Evolutionary conservation across 2,329 filamentous ascomycete genomes (phyloP).

Genomic region (Fusarium equiseti): DNA sequence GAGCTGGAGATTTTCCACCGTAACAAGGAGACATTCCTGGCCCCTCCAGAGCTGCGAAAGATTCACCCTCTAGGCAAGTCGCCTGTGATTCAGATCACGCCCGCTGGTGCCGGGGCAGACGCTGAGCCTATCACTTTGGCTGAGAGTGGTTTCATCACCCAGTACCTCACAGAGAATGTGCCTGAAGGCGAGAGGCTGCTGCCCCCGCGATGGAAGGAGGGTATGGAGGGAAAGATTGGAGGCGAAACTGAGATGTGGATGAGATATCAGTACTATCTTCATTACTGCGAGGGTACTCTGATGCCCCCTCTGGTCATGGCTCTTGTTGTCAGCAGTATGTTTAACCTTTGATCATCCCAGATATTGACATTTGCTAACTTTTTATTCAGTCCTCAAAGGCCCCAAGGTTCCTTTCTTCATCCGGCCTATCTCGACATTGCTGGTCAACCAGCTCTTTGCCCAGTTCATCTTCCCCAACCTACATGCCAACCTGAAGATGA

Average conservation of each 20-base stretch:
- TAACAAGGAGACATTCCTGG: constrained; percentile 69
- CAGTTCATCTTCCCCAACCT: constrained; percentile 62
- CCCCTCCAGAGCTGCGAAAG: constrained; percentile 79
- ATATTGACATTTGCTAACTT: background rate
- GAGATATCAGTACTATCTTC: constrained; percentile 76
- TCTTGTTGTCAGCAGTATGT: constrained; percentile 68
- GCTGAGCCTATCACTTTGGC: constrained; percentile 73
- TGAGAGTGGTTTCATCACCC: constrained; percentile 83
- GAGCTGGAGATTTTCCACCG: constrained; percentile 85
- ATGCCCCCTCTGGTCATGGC: constrained; percentile 77
- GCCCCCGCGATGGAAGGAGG: constrained; percentile 67
- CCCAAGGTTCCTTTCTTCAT: constrained; percentile 64
- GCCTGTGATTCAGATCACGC: constrained; percentile 77
- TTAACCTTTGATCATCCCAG: background rate
- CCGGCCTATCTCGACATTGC: constrained; percentile 62
- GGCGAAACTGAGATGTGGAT: constrained; percentile 72
- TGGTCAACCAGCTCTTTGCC: constrained; percentile 57
- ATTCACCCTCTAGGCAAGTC: constrained; percentile 90
- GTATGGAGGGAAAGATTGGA: constrained; percentile 67
- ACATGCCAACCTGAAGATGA: constrained; percentile 60
- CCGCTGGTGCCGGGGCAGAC: constrained; percentile 48
- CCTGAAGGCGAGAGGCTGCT: constrained; percentile 60
- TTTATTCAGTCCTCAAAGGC: constrained; percentile 57
- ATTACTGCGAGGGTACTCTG: constrained; percentile 87
- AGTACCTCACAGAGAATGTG: constrained; percentile 82